Base-by-base conservation (phyloP, 192 early-diverging fungal genomes). In the Jimgerdemannia lactiflua region DNA sequence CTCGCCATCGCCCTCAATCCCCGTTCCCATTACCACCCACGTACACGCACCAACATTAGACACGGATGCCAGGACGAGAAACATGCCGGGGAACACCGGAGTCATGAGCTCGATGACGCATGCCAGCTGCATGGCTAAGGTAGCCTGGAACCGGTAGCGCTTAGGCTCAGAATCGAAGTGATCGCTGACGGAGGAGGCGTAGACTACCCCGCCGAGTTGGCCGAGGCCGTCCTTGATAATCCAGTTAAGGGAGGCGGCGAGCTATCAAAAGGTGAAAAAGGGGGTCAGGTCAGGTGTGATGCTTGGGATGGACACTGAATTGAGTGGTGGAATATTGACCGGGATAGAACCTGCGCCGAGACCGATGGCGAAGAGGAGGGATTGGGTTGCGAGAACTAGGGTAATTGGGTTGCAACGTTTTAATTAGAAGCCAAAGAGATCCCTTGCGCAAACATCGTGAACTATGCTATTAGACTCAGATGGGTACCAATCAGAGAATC, bases 191-290 rank as follows among this genome's bases (percentile, higher is more conserved):
- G 88, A 83, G 6, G 89, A 92, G 3, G 94, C 95, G 78, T 94
- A 96, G 0, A 94, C 63, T 9, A 96, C 94, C 29, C 94, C 95
- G 39, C 94, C 94, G 0, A 95, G 83, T 65, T 95, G 90, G 8
- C 95, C 94, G 39, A 95, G 88, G 2, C 95, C 95, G 75, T 96
- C 95, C 84, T 96, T 96, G 78, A 96, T 90, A 70, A 96, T 91
- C 94, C 94, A 96, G 81, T 95, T 96, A 44, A 95, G 89, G 0
- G 94, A 92, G 2, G 94, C 95, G 10, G 95, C 94, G 71, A 92
- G 79, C 65, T 83, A 71, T 39, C 7, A 14, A 29, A 29, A 29
- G 29, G 29, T 29, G 29, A 29, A 29, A 29, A 29, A 1, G 66
- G 10, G 6, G 19, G 42, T 9, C 8, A 49, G 65, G 29, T 29